phyloP scores from a whole-genome alignment of 148 eudicot species.

The Pharnaceum exiguum region DNA sequence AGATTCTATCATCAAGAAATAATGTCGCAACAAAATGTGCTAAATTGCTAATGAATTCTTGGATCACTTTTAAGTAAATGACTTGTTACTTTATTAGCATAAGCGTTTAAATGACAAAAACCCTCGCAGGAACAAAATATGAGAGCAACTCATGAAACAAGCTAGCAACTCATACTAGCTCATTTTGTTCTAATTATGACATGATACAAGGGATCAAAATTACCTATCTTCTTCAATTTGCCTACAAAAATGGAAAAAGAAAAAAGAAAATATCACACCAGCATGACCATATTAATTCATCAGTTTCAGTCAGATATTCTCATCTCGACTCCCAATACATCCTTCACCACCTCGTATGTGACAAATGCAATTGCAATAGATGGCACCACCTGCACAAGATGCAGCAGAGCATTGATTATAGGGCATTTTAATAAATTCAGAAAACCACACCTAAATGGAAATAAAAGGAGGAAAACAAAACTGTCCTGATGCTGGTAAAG shows the following conservation, averaged over 20 bases:
- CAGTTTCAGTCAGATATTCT: constrained; percentile 60
- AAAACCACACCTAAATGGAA: not conserved
- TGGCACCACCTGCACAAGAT: constrained; percentile 61
- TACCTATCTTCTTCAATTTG: constrained; percentile 18
- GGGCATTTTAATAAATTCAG: not conserved
- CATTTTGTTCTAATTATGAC: constrained; percentile 13
- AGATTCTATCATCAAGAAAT: too few species aligned
- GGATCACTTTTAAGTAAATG: too few species aligned
- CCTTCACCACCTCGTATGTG: constrained; percentile 79
- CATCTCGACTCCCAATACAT: constrained; percentile 63
- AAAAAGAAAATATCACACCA: not conserved
- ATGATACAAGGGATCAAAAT: constrained; percentile 14
- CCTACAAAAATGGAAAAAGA: constrained; percentile 17
- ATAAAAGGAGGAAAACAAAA: not conserved
- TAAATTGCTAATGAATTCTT: too few species aligned
- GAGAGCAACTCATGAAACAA: constrained; percentile 12
- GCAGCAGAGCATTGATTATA: not conserved
- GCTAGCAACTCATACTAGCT: constrained; percentile 13
- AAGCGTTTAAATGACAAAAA: constrained; percentile 1
- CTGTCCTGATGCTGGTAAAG: not conserved
- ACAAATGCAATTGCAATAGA: constrained; percentile 87
- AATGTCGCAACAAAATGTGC: too few species aligned
- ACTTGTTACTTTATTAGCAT: constrained; percentile 15
- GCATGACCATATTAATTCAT: not conserved
- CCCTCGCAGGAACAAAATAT: constrained; percentile 4